Evolutionary conservation across 306 rosid genomes (phyloP).

Genomic region (Cicer judaicum): DNA sequence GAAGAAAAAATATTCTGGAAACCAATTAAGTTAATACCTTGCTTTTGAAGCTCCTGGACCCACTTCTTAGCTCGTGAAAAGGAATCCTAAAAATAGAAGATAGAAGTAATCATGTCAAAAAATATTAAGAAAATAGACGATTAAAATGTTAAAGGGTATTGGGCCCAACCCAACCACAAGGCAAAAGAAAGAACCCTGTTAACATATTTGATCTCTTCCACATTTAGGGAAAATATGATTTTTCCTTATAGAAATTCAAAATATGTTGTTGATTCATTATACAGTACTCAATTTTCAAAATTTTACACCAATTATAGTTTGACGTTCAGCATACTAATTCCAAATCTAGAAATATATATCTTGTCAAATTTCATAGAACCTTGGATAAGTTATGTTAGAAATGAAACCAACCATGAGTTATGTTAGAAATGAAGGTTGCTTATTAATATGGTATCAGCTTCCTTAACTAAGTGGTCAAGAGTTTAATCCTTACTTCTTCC

Average conservation of each 20-base stretch:
- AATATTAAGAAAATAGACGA: constrained; percentile 6
- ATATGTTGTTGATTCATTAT: constrained; percentile 7
- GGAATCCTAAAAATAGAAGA: constrained; percentile 52
- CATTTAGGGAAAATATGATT: constrained; percentile 11
- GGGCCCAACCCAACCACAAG: constrained; percentile 15
- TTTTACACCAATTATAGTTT: constrained; percentile 20
- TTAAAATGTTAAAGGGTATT: constrained; percentile 5
- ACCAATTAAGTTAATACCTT: constrained; percentile 54
- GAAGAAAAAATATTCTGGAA: background rate
- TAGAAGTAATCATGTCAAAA: constrained; percentile 5
- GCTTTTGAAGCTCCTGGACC: constrained; percentile 76
- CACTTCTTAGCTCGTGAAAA: constrained; percentile 67
- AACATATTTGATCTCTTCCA: constrained; percentile 32
- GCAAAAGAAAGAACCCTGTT: constrained; percentile 11
- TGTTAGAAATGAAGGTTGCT: background rate
- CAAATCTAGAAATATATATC: constrained; percentile 16
- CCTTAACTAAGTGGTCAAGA: constrained; percentile 21
- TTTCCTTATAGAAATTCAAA: constrained; percentile 1
- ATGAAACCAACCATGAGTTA: background rate
- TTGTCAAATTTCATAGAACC: constrained; percentile 4
- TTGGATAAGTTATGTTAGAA: background rate
- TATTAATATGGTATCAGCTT: background rate
- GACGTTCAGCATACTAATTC: constrained; percentile 4
- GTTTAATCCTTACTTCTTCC: constrained; percentile 8
- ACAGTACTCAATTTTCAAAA: constrained; percentile 8